These are phyloP conservation scores for Pseudocercospora vitis DNA, from an alignment of 2,329 filamentous ascomycete species.

Conservation along the genomic window DNA sequence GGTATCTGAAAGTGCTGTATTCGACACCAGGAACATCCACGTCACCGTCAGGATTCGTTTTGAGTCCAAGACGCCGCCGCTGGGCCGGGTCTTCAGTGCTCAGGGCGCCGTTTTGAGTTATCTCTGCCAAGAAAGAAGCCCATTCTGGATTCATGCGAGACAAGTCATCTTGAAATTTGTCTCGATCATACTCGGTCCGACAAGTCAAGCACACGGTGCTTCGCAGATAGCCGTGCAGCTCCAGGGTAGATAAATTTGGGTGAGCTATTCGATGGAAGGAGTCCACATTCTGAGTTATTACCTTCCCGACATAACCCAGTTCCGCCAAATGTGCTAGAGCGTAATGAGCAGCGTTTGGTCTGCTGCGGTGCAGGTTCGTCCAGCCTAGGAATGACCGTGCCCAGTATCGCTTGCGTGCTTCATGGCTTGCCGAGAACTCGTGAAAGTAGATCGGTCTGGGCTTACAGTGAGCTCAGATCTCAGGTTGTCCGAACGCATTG, in stretches of 20 bases:
- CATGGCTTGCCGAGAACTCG: constrained; percentile 80
- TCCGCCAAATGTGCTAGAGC: constrained; percentile 71
- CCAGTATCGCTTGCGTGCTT: constrained; percentile 91
- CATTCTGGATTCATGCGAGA: constrained; percentile 81
- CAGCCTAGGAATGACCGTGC: constrained; percentile 91
- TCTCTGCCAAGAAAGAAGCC: constrained; percentile 71
- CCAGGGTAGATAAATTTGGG: constrained; percentile 70
- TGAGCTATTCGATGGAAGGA: constrained; percentile 84
- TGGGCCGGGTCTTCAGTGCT: constrained; percentile 74
- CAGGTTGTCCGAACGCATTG: neutral
- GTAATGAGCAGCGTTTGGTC: constrained; percentile 75
- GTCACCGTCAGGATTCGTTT: constrained; percentile 90
- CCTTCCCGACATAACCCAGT: constrained; percentile 69
- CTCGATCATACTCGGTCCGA: constrained; percentile 66
- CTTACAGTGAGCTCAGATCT: constrained; percentile 2
- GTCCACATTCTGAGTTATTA: constrained; percentile 96
- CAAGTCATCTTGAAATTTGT: constrained; percentile 73
- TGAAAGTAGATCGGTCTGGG: constrained; percentile 80
- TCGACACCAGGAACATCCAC: constrained; percentile 84
- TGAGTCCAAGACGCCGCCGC: constrained; percentile 67
- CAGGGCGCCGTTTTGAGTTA: constrained; percentile 71
- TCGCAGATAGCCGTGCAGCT: constrained; percentile 88
- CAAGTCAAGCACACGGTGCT: constrained; percentile 80
- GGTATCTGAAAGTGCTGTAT: constrained; percentile 88
- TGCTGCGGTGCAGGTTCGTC: constrained; percentile 75